These are phyloP conservation scores for Apiospora hydei DNA, from an alignment of 2,329 filamentous ascomycete species.

Conservation along the genomic window DNA sequence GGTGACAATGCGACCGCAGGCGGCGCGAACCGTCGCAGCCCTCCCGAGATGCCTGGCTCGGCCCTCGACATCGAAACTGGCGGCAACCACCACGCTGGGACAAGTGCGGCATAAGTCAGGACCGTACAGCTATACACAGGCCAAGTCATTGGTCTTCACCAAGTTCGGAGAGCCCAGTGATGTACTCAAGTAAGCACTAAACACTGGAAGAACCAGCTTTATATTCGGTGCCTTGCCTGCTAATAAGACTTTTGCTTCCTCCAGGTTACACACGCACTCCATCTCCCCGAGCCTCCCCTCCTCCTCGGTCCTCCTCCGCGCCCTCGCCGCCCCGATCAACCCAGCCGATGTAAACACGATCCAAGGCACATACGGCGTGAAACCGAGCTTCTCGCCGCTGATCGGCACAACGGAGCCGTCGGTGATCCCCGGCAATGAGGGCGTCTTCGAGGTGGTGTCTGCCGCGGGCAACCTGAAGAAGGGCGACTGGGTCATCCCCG, in stretches of 20 bases:
- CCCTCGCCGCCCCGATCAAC: slow-evolving; percentile 92
- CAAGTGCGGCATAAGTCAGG: slow-evolving; percentile 60
- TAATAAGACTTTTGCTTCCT: slow-evolving; percentile 1
- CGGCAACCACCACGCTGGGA: slow-evolving; percentile 31
- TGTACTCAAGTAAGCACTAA: slow-evolving; percentile 63
- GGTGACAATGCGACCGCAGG: slow-evolving; percentile 17
- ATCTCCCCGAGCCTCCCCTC: slow-evolving; percentile 77
- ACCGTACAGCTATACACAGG: slow-evolving; percentile 83
- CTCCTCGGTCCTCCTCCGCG: slow-evolving; percentile 75
- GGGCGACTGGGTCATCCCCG: slow-evolving; percentile 96
- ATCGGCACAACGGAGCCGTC: slow-evolving; percentile 80
- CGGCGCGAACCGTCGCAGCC: slow-evolving; percentile 13
- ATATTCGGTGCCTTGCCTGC: slow-evolving; percentile 3
- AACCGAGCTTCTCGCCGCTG: slow-evolving; percentile 76
- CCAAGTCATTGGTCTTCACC: slow-evolving; percentile 80
- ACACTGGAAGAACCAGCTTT: slow-evolving; percentile 13
- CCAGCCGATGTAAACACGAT: slow-evolving; percentile 98
- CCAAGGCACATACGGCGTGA: slow-evolving; percentile 92
- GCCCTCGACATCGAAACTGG: slow-evolving; percentile 27
- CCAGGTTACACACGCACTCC: slow-evolving; percentile 74
- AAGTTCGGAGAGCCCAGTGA: slow-evolving; percentile 78
- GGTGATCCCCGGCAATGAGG: slow-evolving; percentile 88
- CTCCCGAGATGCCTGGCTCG: slow-evolving; percentile 22
- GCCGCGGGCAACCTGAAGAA: slow-evolving; percentile 53
- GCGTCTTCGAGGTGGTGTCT: slow-evolving; percentile 83